Percentiles rank a stretch among this genome's conserved stretches.
phyloP scores from a whole-genome alignment of 495 filamentous ascomycete species.

The Platismatia glauca region DNA sequence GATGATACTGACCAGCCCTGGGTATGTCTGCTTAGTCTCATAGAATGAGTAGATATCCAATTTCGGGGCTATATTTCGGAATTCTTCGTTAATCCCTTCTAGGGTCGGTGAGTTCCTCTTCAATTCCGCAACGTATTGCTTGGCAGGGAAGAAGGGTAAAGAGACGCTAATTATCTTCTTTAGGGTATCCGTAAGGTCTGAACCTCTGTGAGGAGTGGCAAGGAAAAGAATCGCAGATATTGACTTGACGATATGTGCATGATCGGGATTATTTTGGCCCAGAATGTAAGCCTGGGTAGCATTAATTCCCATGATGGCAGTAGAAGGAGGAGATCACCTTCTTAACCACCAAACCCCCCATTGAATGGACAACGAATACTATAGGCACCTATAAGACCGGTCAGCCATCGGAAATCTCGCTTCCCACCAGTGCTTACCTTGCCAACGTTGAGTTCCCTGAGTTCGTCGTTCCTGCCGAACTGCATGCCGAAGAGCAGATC shows the following conservation, averaged over 20 bases:
- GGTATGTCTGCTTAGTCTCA: constrained; percentile 35
- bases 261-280: constrained; percentile 32
- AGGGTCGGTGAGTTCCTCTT: constrained; percentile 27
- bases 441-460: too few species aligned
- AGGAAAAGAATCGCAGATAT: constrained; percentile 38
- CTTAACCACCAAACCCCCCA: too few species aligned
- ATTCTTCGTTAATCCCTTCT: constrained; percentile 41
- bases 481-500: too few species aligned
- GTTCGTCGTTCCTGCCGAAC: too few species aligned
- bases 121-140: constrained; percentile 39
- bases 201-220: constrained; percentile 42
- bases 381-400: too few species aligned
- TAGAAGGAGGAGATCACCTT: too few species aligned
- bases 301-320: too few species aligned
- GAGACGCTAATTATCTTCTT: constrained; percentile 27
- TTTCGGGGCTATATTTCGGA: constrained; percentile 32
- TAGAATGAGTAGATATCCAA: constrained; percentile 41
- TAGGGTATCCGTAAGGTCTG: constrained; percentile 32
- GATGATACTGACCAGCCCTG: constrained; percentile 24
- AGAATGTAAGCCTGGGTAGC: constrained; percentile 29
- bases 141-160: constrained; percentile 26
- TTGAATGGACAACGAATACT: too few species aligned
- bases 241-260: constrained; percentile 28
- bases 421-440: too few species aligned
- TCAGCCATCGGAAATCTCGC: too few species aligned